phyloP scores from a whole-genome alignment of 2,329 filamentous ascomycete genomes.

The Scedosporium minutisporum region DNA sequence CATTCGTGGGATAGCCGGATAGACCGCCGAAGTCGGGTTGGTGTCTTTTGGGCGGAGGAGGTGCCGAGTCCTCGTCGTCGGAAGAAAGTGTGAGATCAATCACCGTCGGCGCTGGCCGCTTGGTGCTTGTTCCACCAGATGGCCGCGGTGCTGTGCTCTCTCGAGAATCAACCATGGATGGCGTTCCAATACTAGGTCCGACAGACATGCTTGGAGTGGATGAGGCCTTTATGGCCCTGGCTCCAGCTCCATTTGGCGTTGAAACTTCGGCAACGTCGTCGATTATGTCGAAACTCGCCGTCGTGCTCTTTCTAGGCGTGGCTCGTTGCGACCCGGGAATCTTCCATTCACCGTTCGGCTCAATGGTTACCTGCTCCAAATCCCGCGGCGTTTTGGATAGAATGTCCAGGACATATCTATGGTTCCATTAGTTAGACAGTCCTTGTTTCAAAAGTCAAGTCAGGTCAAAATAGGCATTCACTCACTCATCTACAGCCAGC shows the following conservation, averaged over 20 bases:
- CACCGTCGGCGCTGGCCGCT: slow-evolving; percentile 41
- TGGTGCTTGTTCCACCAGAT: slow-evolving; percentile 27
- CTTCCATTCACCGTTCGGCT: slow-evolving; percentile 74
- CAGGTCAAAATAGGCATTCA: slow-evolving; percentile 9
- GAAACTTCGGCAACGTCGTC: slow-evolving; percentile 39
- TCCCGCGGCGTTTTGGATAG: slow-evolving; percentile 60
- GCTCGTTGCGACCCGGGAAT: slow-evolving; percentile 2
- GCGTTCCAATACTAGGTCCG: slow-evolving; percentile 1
- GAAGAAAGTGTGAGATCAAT: slow-evolving; percentile 52
- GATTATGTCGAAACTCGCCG: slow-evolving; percentile 26
- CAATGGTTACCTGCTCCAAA: slow-evolving; percentile 79
- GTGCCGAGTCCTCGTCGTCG: slow-evolving; percentile 41
- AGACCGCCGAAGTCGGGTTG: slow-evolving; percentile 8
- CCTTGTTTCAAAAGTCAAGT: neutral
- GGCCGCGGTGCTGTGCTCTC: neutral
- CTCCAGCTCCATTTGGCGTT: neutral
- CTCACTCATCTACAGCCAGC: slow-evolving; percentile 78
- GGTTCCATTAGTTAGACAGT: neutral
- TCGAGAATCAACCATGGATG: neutral
- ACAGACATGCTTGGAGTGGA: slow-evolving; percentile 4
- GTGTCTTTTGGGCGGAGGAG: slow-evolving; percentile 38
- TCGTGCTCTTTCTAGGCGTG: neutral
- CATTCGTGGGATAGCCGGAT: neutral
- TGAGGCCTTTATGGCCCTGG: neutral
- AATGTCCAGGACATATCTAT: slow-evolving; percentile 79